A percentile compares a stretch with the other conserved stretches of the same genome.
Evolutionary conservation across 306 rosid genomes (phyloP).

Genomic region (Vigna reflexopilosa): DNA sequence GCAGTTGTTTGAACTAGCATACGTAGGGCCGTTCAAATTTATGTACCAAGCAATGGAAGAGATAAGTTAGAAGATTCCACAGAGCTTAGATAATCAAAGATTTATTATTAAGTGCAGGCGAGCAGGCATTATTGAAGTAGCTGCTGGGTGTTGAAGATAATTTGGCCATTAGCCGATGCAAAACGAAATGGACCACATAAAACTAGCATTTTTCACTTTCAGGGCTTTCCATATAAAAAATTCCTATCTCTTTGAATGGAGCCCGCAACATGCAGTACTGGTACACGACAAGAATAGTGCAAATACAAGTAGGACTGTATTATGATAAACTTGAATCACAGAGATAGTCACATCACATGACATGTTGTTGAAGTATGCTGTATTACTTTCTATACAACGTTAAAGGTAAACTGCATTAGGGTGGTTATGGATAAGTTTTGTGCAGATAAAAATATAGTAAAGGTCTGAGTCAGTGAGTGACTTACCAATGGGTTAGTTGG

Average conservation of each 20-base stretch:
- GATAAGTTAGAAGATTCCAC: constrained; percentile 51
- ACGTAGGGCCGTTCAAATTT: constrained; percentile 47
- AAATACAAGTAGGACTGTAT: constrained; percentile 16
- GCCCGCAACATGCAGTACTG: constrained; percentile 36
- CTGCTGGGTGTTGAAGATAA: constrained; percentile 31
- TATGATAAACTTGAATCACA: neutral
- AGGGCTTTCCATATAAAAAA: constrained; percentile 41
- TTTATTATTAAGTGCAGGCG: constrained; percentile 42
- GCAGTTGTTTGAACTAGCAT: constrained; percentile 37
- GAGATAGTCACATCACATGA: constrained; percentile 17
- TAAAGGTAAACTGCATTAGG: neutral
- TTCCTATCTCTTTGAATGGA: constrained; percentile 41
- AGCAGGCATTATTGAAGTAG: constrained; percentile 45
- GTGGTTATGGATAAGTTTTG: neutral
- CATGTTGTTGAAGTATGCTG: constrained; percentile 10
- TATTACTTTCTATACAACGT: neutral
- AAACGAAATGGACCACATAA: constrained; percentile 46
- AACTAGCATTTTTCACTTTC: constrained; percentile 27
- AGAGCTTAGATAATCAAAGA: constrained; percentile 43
- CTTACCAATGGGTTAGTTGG: neutral
- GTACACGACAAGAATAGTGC: constrained; percentile 28
- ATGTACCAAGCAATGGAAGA: constrained; percentile 44
- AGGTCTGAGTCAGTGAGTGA: too few species aligned
- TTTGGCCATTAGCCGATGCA: constrained; percentile 8
- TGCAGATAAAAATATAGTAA: too few species aligned